Conservation (phyloP, 768 basidiomycete genomes). For the Mycena vulgaris region DNA sequence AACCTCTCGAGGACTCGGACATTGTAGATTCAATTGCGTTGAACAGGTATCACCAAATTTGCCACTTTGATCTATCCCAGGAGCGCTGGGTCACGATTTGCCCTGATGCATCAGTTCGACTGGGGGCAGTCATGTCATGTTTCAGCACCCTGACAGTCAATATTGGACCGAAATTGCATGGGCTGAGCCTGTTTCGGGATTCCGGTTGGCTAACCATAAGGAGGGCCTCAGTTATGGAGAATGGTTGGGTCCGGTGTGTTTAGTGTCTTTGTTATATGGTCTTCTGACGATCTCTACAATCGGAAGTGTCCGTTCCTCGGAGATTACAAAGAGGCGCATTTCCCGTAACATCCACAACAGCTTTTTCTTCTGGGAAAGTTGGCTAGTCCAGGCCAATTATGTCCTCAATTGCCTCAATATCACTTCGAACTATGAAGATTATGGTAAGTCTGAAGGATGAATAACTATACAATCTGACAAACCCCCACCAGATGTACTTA, state of each 20-base stretch:
- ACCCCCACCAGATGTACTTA: neutral
- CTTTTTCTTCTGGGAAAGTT: neutral
- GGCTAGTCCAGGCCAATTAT: conserved; percentile 5
- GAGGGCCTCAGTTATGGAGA: too few relatives aligned
- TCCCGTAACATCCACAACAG: too few relatives aligned
- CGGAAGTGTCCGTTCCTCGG: too few relatives aligned
- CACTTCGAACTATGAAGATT: neutral
- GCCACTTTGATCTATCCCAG: neutral
- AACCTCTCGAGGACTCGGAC: neutral
- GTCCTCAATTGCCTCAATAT: neutral
- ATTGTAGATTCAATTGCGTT: neutral
- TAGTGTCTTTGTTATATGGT: neutral
- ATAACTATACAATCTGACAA: too few relatives aligned
- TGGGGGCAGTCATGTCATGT: neutral
- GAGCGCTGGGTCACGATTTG: neutral
- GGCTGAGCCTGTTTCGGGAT: too few relatives aligned
- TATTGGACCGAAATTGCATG: too few relatives aligned
- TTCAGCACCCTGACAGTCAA: too few relatives aligned
- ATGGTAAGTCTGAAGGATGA: neutral
- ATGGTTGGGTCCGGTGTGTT: conserved; percentile 13
- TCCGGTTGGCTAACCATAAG: too few relatives aligned
- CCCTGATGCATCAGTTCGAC: neutral
- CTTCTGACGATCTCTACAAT: neutral
- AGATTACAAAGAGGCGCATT: neutral
- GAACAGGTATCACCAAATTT: neutral